phyloP scores from a whole-genome alignment of 2,329 filamentous ascomycete genomes.

The Trichoderma oligosporum region DNA sequence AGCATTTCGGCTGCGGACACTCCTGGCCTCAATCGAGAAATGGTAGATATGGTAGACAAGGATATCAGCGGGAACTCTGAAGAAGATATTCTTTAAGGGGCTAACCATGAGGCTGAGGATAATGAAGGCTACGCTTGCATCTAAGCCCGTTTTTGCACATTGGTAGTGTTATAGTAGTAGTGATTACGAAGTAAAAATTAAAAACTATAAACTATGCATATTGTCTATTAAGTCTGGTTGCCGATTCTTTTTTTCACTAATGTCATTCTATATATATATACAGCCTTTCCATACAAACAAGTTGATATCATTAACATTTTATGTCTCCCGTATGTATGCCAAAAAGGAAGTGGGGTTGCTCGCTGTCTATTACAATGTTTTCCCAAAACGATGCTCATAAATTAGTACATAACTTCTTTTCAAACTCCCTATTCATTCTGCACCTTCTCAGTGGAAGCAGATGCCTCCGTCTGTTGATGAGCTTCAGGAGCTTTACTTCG shows the following conservation, averaged over 20 bases:
- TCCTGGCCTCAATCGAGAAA: constrained; percentile 13
- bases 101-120: background rate
- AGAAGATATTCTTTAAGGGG: background rate
- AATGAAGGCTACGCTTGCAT: background rate
- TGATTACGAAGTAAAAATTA: constrained; percentile 7
- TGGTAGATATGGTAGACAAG: constrained; percentile 14
- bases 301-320: constrained; percentile 5
- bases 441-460: constrained; percentile 6
- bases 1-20: constrained; percentile 11
- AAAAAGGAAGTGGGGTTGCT: constrained; percentile 1
- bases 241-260: background rate
- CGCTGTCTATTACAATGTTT: constrained; percentile 14
- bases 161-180: constrained; percentile 1
- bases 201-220: background rate
- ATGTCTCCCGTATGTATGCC: background rate
- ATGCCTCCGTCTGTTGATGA: background rate
- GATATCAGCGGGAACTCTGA: constrained; percentile 10
- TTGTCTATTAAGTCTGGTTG: background rate
- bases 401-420: background rate
- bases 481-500: too few relatives aligned
- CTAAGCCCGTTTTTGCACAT: background rate
- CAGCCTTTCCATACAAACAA: background rate
- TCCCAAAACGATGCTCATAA: constrained; percentile 1
- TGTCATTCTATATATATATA: background rate
- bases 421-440: background rate